Evolutionary conservation across 1,284 basidiomycete species (phyloP).

Genomic region (Pascua sp.): DNA sequence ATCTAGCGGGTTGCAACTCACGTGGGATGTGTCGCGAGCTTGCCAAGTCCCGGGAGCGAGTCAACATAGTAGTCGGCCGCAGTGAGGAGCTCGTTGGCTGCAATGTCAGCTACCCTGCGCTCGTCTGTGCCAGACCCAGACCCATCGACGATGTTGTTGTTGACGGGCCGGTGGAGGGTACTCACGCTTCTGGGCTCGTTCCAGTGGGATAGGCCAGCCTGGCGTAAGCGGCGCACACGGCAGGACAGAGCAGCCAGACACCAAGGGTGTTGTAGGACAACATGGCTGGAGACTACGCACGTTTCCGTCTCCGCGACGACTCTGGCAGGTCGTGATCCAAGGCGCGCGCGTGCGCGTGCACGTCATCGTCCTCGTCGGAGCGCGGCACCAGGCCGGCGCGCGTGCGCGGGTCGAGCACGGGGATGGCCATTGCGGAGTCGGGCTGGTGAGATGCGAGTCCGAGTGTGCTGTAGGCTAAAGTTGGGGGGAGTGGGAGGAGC

Average conservation of each 20-base stretch:
- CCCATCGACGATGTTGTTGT: too few relatives aligned
- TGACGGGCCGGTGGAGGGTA: too few relatives aligned
- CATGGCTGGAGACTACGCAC: too few relatives aligned
- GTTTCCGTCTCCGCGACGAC: too few relatives aligned
- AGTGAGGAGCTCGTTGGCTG: constrained; percentile 37
- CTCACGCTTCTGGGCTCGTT: too few relatives aligned
- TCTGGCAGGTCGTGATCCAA: too few relatives aligned
- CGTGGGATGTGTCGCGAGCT: constrained; percentile 51
- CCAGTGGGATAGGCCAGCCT: too few relatives aligned
- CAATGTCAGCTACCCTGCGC: too few relatives aligned
- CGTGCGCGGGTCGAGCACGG: neutral
- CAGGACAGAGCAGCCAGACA: too few relatives aligned
- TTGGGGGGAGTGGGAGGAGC: neutral
- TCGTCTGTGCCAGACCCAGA: too few relatives aligned
- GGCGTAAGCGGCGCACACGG: too few relatives aligned
- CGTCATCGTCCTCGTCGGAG: neutral
- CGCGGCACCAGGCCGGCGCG: neutral
- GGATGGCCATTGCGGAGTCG: neutral
- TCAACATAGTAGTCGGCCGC: constrained; percentile 82
- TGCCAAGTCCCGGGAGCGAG: constrained; percentile 68
- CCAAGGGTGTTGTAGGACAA: too few relatives aligned
- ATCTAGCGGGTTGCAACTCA: constrained; percentile 15
- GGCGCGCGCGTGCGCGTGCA: neutral
- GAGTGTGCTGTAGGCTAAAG: neutral
- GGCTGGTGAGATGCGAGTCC: neutral